These are phyloP conservation scores for Albatrellus ellisii DNA, from an alignment of 768 basidiomycete species.

Conservation along the genomic window DNA sequence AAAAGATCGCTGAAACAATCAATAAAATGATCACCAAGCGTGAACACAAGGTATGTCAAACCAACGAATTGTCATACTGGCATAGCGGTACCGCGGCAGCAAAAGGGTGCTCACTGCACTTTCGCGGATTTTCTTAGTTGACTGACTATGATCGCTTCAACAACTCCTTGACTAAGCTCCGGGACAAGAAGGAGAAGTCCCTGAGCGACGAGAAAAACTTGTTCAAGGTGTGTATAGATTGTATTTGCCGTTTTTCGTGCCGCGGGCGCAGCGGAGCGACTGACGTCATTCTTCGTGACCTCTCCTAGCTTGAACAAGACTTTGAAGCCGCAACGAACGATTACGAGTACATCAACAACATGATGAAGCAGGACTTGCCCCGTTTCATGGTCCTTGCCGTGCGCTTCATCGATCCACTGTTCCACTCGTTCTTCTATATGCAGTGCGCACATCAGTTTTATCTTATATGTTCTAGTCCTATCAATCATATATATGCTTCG, in stretches of 20 bases:
- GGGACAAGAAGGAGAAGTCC: conserved; percentile 98
- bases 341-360: conserved; percentile 85
- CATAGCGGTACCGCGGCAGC: too few relatives aligned
- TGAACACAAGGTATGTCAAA: conserved; percentile 71
- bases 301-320: conserved; percentile 81
- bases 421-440: conserved; percentile 99
- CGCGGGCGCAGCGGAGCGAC: too few relatives aligned
- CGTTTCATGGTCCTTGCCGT: conserved; percentile 83
- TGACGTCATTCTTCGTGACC: too few relatives aligned
- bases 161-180: conserved; percentile 86
- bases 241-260: background rate
- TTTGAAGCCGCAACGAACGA: conserved; percentile 87
- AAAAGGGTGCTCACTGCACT: background rate
- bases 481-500: background rate
- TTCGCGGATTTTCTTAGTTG: conserved; percentile 32
- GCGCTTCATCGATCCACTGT: conserved; percentile 91
- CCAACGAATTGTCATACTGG: background rate
- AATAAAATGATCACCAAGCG: conserved; percentile 93
- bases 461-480: background rate
- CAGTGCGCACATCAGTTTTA: conserved; percentile 50
- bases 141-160: conserved; percentile 94
- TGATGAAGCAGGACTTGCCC: conserved; percentile 85
- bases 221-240: conserved; percentile 60
- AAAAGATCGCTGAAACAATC: conserved; percentile 75
- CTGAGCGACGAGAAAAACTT: conserved; percentile 93